phyloP scores from a whole-genome alignment of 1,284 basidiomycete species.

The Blastosporella zonata region DNA sequence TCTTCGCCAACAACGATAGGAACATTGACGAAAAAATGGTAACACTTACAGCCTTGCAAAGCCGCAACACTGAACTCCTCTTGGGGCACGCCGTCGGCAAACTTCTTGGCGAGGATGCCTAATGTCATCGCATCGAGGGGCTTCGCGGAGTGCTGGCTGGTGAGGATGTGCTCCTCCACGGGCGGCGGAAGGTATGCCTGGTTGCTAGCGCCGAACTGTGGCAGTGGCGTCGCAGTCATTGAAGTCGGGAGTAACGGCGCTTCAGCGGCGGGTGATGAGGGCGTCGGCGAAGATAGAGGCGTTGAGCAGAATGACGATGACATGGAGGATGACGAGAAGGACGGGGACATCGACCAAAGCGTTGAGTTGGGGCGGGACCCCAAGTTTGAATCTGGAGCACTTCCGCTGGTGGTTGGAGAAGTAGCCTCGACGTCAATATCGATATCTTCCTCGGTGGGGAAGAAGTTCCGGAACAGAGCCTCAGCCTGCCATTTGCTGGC shows the following conservation, averaged over 20 bases:
- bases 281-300: conserved; percentile 32
- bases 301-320: conserved; percentile 32
- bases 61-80: conserved; percentile 84
- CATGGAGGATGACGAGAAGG: conserved; percentile 25
- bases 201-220: conserved; percentile 54
- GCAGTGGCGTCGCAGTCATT: conserved; percentile 26
- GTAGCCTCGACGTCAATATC: conserved; percentile 18
- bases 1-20: conserved; percentile 6
- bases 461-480: conserved; percentile 82
- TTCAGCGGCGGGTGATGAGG: conserved; percentile 27
- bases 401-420: conserved; percentile 9
- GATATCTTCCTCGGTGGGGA: conserved; percentile 61
- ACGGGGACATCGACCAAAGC: conserved; percentile 23
- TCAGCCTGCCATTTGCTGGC: conserved; percentile 81
- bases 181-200: conserved; percentile 63
- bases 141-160: conserved; percentile 57
- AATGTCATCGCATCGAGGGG: conserved; percentile 62
- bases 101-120: conserved; percentile 62
- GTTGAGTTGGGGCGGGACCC: conserved; percentile 18
- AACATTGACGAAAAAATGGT: conserved; percentile 17
- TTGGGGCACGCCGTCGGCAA: conserved; percentile 73
- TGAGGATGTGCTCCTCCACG: conserved; percentile 54
- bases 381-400: conserved; percentile 9
- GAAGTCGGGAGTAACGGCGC: conserved; percentile 24
- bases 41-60: conserved; percentile 75